Evolutionary conservation across 2,329 filamentous ascomycete species (phyloP), one percentile per base, ranked within the genome.

Genomic region (Orbilia ellipsospora): DNA sequence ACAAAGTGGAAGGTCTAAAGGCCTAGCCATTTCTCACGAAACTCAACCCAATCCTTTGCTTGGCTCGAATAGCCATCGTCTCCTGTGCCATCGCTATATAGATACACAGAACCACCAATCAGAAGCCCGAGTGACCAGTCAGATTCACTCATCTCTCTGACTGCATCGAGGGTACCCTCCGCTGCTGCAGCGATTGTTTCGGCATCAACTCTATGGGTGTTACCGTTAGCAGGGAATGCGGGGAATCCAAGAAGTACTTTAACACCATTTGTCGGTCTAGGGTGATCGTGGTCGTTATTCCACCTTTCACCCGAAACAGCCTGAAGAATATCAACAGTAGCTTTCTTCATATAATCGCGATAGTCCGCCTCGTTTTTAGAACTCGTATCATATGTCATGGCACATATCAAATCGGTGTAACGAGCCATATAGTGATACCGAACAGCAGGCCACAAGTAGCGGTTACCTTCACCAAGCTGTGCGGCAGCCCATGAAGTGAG

Each of bases 271-370:
- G 45, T 50, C n/a, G 52, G 52, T 7, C 23, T 6, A 15, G 52
- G 52, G 26, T 56, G 52, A 13, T 26, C 15, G 23, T 13, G 12
- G 28, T 56, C 52, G 13, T 56, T 56, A 6, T 26, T 26, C 52
- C 52, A 56, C 52, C 26, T 13, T n/a, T 31, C 52, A 16, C 52
- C 52, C 15, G 52, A 56, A 31, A 56, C 52, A 4, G 52, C 52
- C 13, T n/a, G 18, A n/a, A 56, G 52, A 31, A 56, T 56, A 26
- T 56, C 26, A 2, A 12, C 1, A n/a, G 52, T 56, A 23, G 13
- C 23, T 8, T 26, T 31, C 23, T 26, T 31, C 52, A 56, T 56
- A 13, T 15, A 56, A 3, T 16, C 10, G 7, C 16, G 3, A 23
- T 56, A 56, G 15, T 31, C 52, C 1, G 18, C 18, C 23, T 16